These are phyloP conservation scores for Eucalyptus viminalis DNA, from an alignment of 345 rosid genomes.

Conservation along the genomic window DNA sequence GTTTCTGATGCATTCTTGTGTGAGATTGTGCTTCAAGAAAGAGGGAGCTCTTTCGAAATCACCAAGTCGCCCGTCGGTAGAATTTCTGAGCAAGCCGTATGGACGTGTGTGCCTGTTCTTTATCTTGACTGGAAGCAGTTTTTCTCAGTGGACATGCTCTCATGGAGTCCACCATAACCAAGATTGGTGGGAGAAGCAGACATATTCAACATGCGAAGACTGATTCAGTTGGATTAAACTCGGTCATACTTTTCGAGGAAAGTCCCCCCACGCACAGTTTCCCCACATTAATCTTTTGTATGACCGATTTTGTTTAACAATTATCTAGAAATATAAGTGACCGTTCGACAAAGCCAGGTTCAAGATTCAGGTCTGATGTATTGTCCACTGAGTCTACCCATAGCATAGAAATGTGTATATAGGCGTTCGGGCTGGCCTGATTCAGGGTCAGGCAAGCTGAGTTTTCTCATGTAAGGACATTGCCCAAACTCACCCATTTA, in stretches of 20 bases:
- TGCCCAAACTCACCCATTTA: background rate
- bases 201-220: background rate
- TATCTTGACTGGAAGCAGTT: background rate
- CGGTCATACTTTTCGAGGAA: background rate
- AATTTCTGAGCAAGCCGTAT: background rate
- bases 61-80: background rate
- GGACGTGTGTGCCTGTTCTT: background rate
- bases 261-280: background rate
- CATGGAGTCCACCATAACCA: background rate
- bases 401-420: background rate
- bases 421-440: background rate
- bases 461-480: background rate
- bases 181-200: background rate
- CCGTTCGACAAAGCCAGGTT: accelerated
- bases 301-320: background rate
- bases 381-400: background rate
- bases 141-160: background rate
- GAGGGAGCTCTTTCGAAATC: background rate
- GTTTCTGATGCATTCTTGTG: background rate
- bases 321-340: background rate
- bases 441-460: background rate
- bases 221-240: background rate
- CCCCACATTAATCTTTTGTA: background rate
- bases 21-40: background rate
- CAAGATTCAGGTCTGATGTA: background rate